phyloP scores from a whole-genome alignment of 805 yeast species.

The Barnettozyma salicaria region DNA sequence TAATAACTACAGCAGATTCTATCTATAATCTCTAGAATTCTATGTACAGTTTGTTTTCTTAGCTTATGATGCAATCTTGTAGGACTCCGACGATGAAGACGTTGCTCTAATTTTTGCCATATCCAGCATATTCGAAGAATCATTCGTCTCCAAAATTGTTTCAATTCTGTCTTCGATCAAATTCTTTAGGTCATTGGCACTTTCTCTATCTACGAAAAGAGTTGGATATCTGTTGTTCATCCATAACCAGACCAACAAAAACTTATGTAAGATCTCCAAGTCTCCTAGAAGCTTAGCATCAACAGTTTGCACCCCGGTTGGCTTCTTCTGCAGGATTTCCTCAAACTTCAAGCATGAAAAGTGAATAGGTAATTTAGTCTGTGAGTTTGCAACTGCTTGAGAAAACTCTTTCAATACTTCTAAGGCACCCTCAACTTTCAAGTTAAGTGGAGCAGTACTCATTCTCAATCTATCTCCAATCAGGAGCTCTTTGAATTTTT shows the following conservation, averaged over 20 bases:
- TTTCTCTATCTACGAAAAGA: slow-evolving; percentile 66
- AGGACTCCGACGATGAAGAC: no score
- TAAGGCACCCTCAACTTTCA: slow-evolving; percentile 37
- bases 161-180: slow-evolving; percentile 53
- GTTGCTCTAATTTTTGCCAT: no score
- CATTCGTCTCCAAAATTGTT: slow-evolving; percentile 26
- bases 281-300: slow-evolving; percentile 22
- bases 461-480: slow-evolving; percentile 53
- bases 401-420: slow-evolving; percentile 51
- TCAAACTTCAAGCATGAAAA: slow-evolving; percentile 26
- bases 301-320: slow-evolving; percentile 1
- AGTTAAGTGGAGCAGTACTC: slow-evolving; percentile 57
- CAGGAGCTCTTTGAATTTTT: slow-evolving; percentile 36
- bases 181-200: slow-evolving; percentile 64
- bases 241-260: slow-evolving; percentile 74
- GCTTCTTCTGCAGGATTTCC: not conserved
- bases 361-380: slow-evolving; percentile 52
- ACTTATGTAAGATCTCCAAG: slow-evolving; percentile 61
- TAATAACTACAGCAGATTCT: no score
- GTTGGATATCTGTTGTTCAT: slow-evolving; percentile 81
- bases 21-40: not conserved
- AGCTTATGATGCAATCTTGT: no score
- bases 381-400: slow-evolving; percentile 24
- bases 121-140: no score
- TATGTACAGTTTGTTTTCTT: slow-evolving; percentile 1